A percentile compares a stretch with the other conserved stretches of the same genome.
Conservation (phyloP, 2,329 filamentous ascomycete species). For the Biscogniauxia mediterranea region DNA sequence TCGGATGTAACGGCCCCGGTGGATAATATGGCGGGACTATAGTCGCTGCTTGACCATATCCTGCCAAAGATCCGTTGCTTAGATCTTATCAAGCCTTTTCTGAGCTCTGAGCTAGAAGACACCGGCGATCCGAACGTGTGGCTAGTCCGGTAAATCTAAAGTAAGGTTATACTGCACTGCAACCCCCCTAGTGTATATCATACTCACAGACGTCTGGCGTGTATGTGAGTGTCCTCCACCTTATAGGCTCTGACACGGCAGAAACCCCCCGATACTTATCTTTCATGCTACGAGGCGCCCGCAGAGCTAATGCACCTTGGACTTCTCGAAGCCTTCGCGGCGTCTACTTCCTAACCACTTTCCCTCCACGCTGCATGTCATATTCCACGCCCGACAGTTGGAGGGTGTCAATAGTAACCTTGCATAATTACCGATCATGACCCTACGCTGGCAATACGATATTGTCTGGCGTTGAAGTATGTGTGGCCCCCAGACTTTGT, state of each 20-base stretch:
- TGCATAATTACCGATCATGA: not conserved
- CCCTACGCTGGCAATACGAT: not conserved
- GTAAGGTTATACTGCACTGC: not conserved
- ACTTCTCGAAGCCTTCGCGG: not conserved
- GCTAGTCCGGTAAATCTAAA: not conserved
- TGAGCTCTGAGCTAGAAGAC: not conserved
- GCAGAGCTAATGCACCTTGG: not conserved
- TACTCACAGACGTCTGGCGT: not conserved
- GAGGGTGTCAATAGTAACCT: not conserved
- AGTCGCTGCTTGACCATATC: not conserved
- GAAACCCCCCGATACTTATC: not conserved
- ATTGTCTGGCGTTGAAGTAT: not conserved
- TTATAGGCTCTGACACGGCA: not conserved
- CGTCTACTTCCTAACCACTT: not conserved
- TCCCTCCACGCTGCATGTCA: not conserved
- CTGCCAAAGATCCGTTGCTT: not conserved
- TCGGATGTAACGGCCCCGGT: not conserved
- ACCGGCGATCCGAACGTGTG: not conserved
- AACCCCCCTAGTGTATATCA: not conserved
- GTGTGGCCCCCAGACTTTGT: not conserved
- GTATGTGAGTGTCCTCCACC: not conserved
- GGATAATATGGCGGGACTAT: not conserved
- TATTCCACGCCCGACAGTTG: not conserved
- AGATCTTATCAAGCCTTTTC: slow-evolving; percentile 1
- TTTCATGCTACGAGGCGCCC: not conserved